Percentiles rank a stretch among this genome's conserved stretches.
phyloP scores from a whole-genome alignment of 140 eudicot species.

The Flaveria floridana region DNA sequence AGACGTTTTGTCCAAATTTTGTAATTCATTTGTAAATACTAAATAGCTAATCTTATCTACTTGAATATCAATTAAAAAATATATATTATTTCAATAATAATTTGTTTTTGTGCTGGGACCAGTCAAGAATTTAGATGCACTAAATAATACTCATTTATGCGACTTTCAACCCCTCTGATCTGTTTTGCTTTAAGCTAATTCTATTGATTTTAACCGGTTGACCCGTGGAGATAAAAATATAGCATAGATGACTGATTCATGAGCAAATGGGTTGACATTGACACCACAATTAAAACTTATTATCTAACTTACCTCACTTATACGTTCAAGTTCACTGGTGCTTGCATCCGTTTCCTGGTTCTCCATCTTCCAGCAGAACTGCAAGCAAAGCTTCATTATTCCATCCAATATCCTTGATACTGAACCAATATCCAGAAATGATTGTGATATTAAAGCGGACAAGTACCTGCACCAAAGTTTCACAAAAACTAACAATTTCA shows the following conservation, averaged over 20 bases:
- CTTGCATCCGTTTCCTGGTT: slow-evolving; percentile 68
- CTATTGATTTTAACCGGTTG: background rate
- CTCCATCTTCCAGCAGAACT: slow-evolving; percentile 96
- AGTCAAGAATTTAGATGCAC: background rate
- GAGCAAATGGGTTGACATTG: background rate
- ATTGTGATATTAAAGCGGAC: slow-evolving; percentile 92
- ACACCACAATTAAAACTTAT: background rate
- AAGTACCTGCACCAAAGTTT: slow-evolving; percentile 56
- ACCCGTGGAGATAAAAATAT: background rate
- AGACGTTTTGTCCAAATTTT: background rate
- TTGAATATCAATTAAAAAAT: background rate
- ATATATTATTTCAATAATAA: background rate
- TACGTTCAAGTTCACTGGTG: slow-evolving; percentile 71
- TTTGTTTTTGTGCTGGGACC: background rate
- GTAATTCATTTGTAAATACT: background rate
- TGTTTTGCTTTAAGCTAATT: background rate
- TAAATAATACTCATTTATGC: background rate
- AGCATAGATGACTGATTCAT: background rate
- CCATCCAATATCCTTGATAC: slow-evolving; percentile 96
- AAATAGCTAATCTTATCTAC: background rate
- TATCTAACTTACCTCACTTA: slow-evolving; percentile 67
- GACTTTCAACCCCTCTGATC: background rate
- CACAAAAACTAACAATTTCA: slow-evolving; percentile 8
- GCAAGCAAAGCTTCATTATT: slow-evolving; percentile 90
- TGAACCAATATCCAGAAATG: slow-evolving; percentile 94